A percentile compares a stretch with the other conserved stretches of the same genome.
phyloP scores from a whole-genome alignment of 1,139 yeast species.

The Taphrina confusa region DNA sequence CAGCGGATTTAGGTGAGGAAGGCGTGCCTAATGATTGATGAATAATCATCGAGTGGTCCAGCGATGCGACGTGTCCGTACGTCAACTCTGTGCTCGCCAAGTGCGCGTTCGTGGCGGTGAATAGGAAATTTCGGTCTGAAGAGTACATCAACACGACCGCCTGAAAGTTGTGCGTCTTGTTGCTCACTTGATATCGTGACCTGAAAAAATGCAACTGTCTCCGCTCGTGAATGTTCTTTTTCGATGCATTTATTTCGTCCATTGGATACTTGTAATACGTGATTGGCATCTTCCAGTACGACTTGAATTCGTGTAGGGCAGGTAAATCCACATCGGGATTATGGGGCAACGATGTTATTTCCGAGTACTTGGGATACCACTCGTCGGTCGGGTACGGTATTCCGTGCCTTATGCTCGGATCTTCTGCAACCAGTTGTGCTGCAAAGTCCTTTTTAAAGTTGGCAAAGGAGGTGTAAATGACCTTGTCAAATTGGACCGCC shows the following conservation, averaged over 20 bases:
- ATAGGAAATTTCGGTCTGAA: conserved; percentile 28
- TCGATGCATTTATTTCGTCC: conserved; percentile 13
- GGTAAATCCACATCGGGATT: conserved; percentile 31
- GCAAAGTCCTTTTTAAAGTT: conserved; percentile 23
- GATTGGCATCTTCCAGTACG: conserved; percentile 33
- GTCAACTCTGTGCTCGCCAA: conserved; percentile 12
- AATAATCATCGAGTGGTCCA: conserved; percentile 28
- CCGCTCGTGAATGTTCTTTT: conserved; percentile 9
- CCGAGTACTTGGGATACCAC: conserved; percentile 5
- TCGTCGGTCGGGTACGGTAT: conserved; percentile 25
- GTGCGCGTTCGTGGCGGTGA: conserved; percentile 33
- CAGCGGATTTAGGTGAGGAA: conserved; percentile 4
- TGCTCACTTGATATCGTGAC: conserved; percentile 8
- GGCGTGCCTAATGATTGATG: conserved; percentile 26
- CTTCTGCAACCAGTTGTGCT: conserved; percentile 3
- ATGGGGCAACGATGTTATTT: background rate
- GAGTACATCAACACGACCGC: conserved; percentile 28
- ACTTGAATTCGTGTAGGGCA: conserved; percentile 17
- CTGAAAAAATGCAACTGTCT: conserved; percentile 26
- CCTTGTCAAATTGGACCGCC: conserved; percentile 31
- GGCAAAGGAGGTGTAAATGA: conserved; percentile 33
- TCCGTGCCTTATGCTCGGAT: conserved; percentile 25
- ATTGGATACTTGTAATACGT: conserved; percentile 17
- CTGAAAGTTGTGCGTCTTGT: conserved; percentile 29
- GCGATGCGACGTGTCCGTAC: conserved; percentile 16